Percentiles rank a stretch among this genome's conserved stretches.
Evolutionary conservation across 2,329 filamentous ascomycete genomes (phyloP).

Genomic region (Anthostomella pinea): DNA sequence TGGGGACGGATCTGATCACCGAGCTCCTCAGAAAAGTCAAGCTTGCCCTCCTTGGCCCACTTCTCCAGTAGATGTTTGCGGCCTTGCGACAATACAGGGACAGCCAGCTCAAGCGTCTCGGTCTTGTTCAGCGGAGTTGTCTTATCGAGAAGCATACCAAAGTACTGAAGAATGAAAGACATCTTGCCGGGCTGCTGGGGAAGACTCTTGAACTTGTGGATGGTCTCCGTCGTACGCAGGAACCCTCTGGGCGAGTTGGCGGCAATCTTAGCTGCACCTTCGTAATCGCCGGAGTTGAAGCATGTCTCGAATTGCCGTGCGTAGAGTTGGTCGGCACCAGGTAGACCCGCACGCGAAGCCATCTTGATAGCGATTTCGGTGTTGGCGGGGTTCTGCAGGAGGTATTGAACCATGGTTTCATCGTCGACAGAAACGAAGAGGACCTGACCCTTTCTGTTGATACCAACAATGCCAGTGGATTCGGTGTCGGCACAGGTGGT

Average conservation of each 20-base stretch:
- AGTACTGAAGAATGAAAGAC: conserved; percentile 94
- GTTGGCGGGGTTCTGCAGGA: conserved; percentile 95
- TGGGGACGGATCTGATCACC: conserved; percentile 91
- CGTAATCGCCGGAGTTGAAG: conserved; percentile 74
- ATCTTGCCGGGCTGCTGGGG: conserved; percentile 81
- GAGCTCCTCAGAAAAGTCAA: conserved; percentile 93
- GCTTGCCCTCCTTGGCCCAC: conserved; percentile 94
- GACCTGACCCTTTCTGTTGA: conserved; percentile 97
- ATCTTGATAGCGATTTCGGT: conserved; percentile 92
- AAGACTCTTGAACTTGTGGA: conserved; percentile 90
- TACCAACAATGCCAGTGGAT: conserved; percentile 84
- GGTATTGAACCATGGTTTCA: conserved; percentile 84
- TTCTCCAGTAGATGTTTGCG: conserved; percentile 96
- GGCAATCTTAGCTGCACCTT: conserved; percentile 90
- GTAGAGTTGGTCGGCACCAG: conserved; percentile 91
- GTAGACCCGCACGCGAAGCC: conserved; percentile 87
- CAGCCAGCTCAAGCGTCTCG: conserved; percentile 89
- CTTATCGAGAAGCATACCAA: conserved; percentile 95
- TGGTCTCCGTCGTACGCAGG: conserved; percentile 88
- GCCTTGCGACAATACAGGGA: conserved; percentile 88
- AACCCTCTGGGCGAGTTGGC: conserved; percentile 96
- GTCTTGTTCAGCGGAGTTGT: conserved; percentile 80
- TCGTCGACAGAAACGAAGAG: conserved; percentile 93
- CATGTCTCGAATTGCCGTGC: conserved; percentile 89
- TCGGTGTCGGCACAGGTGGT: conserved; percentile 82